Evolutionary conservation across 768 basidiomycete species (phyloP), one percentile per base, ranked within the genome.

Genomic region (Kwoniella heveanensis): DNA sequence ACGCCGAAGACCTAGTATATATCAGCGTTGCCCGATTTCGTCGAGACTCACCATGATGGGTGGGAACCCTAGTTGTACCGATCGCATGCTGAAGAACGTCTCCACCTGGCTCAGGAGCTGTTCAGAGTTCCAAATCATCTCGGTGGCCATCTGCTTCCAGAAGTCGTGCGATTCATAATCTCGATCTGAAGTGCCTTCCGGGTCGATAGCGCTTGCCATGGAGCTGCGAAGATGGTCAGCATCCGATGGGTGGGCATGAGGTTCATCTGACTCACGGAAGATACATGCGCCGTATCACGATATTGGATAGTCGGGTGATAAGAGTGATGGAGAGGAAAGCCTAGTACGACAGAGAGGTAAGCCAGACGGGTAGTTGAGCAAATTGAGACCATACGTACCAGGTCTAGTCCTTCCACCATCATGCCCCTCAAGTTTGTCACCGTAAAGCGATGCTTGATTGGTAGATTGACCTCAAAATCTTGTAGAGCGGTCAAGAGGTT

Each of bases 301-400:
- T 65, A 22, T 65, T 65, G 19, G 64, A 59, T 13, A 65, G 46
- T 32, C 64, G 50, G 1, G 64, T 65, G 21, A 65, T 65, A 4
- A 65, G 64, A 12, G 64, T 65, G 37, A 65, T 65, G n/a, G 64
- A 65, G 13, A 65, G 39, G 30, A 58, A 65, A 8, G 64, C 64
- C 62, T 64, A 21, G 48, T 4, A 6, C 3, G 10, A 26, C 27
- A 12, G 62, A 54, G 9, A 57, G 29, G n/a, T n/a, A n/a, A n/a
- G n/a, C n/a, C n/a, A n/a, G n/a, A n/a, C 21, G 21, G 25, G 0
- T 17, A 32, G 9, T 13, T 21, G 50, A 1, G 22, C 22, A 25
- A 63, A n/a, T 22, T 8, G 47, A n/a, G 19, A 32, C 19, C 5
- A 17, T 9, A 48, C 62, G 27, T 19, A 64, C 62, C 24, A 65